Conservation (phyloP, 179 eudicot genomes). For the Silene vulgaris region DNA sequence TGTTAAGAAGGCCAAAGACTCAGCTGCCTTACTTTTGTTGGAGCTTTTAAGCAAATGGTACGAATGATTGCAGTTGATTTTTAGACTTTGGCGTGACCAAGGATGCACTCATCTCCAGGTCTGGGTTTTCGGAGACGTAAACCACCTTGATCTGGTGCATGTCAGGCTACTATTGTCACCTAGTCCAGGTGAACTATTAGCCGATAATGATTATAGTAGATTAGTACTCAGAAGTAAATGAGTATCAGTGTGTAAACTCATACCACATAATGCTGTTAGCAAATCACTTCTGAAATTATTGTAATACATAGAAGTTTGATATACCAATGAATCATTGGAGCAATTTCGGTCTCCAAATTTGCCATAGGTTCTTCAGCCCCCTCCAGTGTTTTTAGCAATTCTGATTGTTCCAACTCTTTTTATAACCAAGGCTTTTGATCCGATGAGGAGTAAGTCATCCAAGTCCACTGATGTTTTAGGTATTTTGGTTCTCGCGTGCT, state of each 20-base stretch:
- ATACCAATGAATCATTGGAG: background rate
- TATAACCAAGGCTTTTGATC: too few relatives aligned
- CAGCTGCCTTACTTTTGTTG: constrained; percentile 83
- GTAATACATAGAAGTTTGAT: background rate
- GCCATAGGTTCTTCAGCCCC: background rate
- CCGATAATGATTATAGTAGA: background rate
- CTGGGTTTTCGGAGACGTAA: background rate
- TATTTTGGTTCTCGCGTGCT: too few relatives aligned
- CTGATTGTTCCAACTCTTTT: too few relatives aligned
- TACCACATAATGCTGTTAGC: background rate
- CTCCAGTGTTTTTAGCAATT: background rate
- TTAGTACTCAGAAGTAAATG: background rate
- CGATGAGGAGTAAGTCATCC: too few relatives aligned
- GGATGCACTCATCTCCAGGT: background rate
- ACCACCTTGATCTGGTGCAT: constrained; percentile 2
- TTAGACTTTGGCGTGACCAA: background rate
- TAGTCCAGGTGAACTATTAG: background rate
- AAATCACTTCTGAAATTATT: constrained; percentile 6
- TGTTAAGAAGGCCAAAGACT: constrained; percentile 97
- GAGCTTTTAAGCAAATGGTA: constrained; percentile 77
- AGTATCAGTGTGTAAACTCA: background rate
- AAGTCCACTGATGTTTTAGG: too few relatives aligned
- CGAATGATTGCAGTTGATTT: constrained; percentile 15
- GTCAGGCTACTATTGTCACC: background rate
- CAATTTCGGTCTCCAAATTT: background rate